phyloP scores from a whole-genome alignment of 441 rosid species.

The Flueggea neowawraea region DNA sequence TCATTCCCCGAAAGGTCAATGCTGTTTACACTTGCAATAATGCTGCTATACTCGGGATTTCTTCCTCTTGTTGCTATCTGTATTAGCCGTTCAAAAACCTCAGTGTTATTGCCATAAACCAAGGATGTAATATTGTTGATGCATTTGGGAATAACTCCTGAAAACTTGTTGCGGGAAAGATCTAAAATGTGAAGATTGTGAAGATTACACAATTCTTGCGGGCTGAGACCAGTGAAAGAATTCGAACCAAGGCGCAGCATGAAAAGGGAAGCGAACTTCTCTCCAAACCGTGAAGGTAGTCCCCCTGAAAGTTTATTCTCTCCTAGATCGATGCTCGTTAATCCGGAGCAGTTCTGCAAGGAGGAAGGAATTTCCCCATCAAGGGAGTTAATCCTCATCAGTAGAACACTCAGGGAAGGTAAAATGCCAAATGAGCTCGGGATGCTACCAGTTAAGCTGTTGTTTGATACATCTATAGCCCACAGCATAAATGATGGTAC shows the following conservation, averaged over 20 bases:
- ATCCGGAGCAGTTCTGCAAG: constrained; percentile 52
- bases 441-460: constrained; percentile 42
- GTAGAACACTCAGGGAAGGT: constrained; percentile 42
- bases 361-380: constrained; percentile 48
- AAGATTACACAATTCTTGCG: constrained; percentile 26
- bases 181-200: constrained; percentile 37
- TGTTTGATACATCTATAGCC: constrained; percentile 50
- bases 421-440: constrained; percentile 44
- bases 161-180: constrained; percentile 38
- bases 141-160: constrained; percentile 50
- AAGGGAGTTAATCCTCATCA: constrained; percentile 46
- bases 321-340: constrained; percentile 39
- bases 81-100: constrained; percentile 35
- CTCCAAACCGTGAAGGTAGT: constrained; percentile 27
- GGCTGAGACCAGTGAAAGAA: constrained; percentile 33
- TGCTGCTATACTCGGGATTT: constrained; percentile 12
- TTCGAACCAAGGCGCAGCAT: constrained; percentile 27
- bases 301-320: constrained; percentile 22
- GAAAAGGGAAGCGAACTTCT: constrained; percentile 20
- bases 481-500: constrained; percentile 30
- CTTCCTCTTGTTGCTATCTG: constrained; percentile 37
- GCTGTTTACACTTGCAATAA: constrained; percentile 20
- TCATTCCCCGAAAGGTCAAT: constrained; percentile 53
- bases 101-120: constrained; percentile 18
- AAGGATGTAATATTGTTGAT: constrained; percentile 42